Conservation (phyloP, 148 eudicot genomes). For the Cornus suecica region DNA sequence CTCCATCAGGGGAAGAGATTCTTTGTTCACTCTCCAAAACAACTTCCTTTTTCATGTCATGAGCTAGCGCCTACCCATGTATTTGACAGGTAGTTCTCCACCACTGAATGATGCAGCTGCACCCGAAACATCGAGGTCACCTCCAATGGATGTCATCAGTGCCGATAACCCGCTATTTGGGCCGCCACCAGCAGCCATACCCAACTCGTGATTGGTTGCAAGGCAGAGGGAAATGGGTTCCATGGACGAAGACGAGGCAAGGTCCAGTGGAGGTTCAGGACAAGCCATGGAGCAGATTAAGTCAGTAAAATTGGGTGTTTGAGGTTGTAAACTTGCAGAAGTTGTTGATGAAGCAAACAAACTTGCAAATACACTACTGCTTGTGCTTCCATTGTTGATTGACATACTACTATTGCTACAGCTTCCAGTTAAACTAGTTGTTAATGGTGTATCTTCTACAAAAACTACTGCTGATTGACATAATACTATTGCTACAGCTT, state of each 20-base stretch:
- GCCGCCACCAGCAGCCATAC: constrained; percentile 77
- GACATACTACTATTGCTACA: constrained; percentile 48
- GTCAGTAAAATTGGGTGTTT: constrained; percentile 50
- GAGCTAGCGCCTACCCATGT: constrained; percentile 47
- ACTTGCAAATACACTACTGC: constrained; percentile 76
- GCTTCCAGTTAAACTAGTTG: constrained; percentile 32
- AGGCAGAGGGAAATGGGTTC: constrained; percentile 79
- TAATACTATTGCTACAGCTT: too few relatives aligned
- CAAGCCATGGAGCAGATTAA: constrained; percentile 48
- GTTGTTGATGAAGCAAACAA: constrained; percentile 75
- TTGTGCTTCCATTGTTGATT: constrained; percentile 47
- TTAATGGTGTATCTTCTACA: constrained; percentile 33
- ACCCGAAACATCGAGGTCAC: constrained; percentile 47
- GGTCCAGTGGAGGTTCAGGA: constrained; percentile 39
- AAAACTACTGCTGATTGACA: too few relatives aligned
- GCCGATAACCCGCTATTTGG: constrained; percentile 59
- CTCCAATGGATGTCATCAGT: constrained; percentile 64
- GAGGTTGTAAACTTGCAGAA: constrained; percentile 44
- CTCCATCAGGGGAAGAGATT: too few relatives aligned
- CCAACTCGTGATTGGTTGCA: constrained; percentile 69
- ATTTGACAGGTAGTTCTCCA: constrained; percentile 53
- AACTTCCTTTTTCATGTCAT: constrained; percentile 19
- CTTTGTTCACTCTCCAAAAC: neutral
- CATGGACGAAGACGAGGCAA: constrained; percentile 37
- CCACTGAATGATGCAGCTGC: constrained; percentile 45